Conservation (phyloP, 805 yeast genomes). For the Saturnispora bothae region DNA sequence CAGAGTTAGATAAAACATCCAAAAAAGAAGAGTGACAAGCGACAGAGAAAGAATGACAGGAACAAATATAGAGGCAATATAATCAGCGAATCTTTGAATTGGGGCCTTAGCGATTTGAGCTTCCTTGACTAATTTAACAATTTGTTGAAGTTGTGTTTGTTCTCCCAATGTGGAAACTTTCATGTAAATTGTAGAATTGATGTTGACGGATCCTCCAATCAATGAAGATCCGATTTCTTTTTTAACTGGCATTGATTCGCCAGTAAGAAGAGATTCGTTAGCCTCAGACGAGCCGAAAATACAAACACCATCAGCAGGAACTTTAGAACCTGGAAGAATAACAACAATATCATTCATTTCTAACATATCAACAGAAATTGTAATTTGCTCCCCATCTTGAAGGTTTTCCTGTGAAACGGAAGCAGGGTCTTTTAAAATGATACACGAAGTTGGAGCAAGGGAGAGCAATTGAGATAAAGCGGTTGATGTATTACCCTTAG, state of each 20-base stretch:
- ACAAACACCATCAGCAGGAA: conserved; percentile 88
- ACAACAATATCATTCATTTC: conserved; percentile 71
- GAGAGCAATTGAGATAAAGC: conserved; percentile 76
- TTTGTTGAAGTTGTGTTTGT: conserved; percentile 77
- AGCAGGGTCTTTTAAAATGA: conserved; percentile 39
- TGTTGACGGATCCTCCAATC: conserved; percentile 88
- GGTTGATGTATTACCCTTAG: conserved; percentile 87
- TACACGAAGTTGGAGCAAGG: conserved; percentile 69
- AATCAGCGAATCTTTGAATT: conserved; percentile 81
- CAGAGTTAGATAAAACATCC: conserved; percentile 36
- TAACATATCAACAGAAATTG: conserved; percentile 63
- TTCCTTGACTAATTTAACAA: conserved; percentile 74
- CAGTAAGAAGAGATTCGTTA: conserved; percentile 86
- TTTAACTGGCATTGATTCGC: conserved; percentile 72
- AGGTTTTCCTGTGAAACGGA: conserved; percentile 5
- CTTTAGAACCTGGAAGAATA: conserved; percentile 73
- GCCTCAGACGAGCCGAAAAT: conserved; percentile 70
- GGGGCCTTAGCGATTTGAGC: conserved; percentile 89
- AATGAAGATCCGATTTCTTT: conserved; percentile 54
- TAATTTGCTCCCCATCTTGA: conserved; percentile 28
- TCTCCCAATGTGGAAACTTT: conserved; percentile 65
- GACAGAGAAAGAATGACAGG: conserved; percentile 60
- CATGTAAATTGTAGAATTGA: conserved; percentile 60
- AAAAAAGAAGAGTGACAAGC: conserved; percentile 49
- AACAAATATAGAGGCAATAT: conserved; percentile 75